These are phyloP conservation scores for Epichloe sp. DNA, from an alignment of 2,329 filamentous ascomycete genomes.

Conservation along the genomic window DNA sequence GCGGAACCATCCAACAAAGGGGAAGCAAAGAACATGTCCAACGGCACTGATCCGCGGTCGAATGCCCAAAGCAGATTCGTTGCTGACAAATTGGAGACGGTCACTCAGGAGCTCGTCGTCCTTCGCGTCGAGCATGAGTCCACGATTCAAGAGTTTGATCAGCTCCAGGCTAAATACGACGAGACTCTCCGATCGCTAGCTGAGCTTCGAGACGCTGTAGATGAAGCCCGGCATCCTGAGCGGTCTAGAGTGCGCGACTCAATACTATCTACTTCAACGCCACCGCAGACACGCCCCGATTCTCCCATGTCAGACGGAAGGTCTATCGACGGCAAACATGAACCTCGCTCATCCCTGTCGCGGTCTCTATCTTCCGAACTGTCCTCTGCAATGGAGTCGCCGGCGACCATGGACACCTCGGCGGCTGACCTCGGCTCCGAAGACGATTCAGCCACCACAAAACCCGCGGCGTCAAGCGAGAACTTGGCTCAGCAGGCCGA, in stretches of 20 bases:
- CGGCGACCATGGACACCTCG: slow-evolving; percentile 49
- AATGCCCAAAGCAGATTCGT: slow-evolving; percentile 76
- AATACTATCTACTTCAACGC: slow-evolving; percentile 31
- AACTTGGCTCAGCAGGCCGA: slow-evolving; percentile 22
- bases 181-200: slow-evolving; percentile 71
- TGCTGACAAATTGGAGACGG: slow-evolving; percentile 80
- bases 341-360: slow-evolving; percentile 53
- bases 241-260: slow-evolving; percentile 38
- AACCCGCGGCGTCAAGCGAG: slow-evolving; percentile 24
- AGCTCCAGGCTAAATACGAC: slow-evolving; percentile 80
- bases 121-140: slow-evolving; percentile 82
- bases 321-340: slow-evolving; percentile 57
- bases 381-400: slow-evolving; percentile 72
- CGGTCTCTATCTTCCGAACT: slow-evolving; percentile 90
- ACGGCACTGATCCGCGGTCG: slow-evolving; percentile 38
- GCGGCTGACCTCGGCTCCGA: slow-evolving; percentile 36
- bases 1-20: neutral
- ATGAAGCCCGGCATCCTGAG: slow-evolving; percentile 58
- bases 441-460: slow-evolving; percentile 32
- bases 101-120: slow-evolving; percentile 84
- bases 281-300: slow-evolving; percentile 46
- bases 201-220: slow-evolving; percentile 72
- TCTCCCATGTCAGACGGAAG: slow-evolving; percentile 77
- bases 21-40: slow-evolving; percentile 26
- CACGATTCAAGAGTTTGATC: slow-evolving; percentile 67